phyloP scores from a whole-genome alignment of 129 eudicot species.

The Arctium lappa region DNA sequence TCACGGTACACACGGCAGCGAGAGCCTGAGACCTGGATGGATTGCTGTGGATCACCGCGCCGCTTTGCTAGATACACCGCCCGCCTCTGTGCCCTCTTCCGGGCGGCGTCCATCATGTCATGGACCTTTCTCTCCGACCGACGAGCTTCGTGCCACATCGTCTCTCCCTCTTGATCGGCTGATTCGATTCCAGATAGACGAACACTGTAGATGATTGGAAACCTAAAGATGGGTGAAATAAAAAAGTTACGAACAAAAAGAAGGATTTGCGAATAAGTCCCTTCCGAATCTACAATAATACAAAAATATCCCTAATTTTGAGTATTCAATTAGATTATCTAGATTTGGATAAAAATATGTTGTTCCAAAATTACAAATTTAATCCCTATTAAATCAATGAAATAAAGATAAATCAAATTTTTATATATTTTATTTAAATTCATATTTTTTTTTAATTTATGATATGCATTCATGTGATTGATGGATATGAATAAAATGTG shows the following conservation, averaged over 20 bases:
- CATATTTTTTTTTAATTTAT: too few relatives aligned
- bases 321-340: too few relatives aligned
- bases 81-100: constrained; percentile 93
- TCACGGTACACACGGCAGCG: constrained; percentile 88
- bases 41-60: constrained; percentile 98
- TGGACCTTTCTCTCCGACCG: constrained; percentile 98
- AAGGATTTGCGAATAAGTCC: constrained; percentile 6
- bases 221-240: constrained; percentile 11
- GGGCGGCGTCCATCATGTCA: constrained; percentile 99
- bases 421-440: too few relatives aligned
- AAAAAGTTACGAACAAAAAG: neutral
- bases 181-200: constrained; percentile 13
- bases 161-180: constrained; percentile 11
- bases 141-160: constrained; percentile 99
- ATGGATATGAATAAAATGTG: too few relatives aligned
- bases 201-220: neutral
- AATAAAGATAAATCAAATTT: too few relatives aligned
- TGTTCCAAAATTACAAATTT: too few relatives aligned
- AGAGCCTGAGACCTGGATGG: constrained; percentile 80
- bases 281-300: neutral
- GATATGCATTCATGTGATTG: too few relatives aligned
- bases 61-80: constrained; percentile 92
- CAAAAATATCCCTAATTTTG: neutral
- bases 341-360: too few relatives aligned
- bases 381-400: too few relatives aligned